phyloP scores from a whole-genome alignment of 768 basidiomycete species.

The Scleroderma bovista region DNA sequence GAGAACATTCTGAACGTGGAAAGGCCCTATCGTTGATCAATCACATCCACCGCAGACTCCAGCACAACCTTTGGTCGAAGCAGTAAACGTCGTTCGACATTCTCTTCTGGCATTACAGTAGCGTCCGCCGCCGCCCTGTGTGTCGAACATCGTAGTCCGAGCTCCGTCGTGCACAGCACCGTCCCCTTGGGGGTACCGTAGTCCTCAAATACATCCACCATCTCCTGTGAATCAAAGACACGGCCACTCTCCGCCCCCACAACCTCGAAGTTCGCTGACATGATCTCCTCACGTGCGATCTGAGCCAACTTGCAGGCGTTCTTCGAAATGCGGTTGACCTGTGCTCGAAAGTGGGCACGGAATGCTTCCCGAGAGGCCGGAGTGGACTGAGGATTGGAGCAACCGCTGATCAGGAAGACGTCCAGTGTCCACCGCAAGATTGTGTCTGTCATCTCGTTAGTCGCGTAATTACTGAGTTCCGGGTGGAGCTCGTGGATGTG shows the following conservation, averaged over 20 bases:
- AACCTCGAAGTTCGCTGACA: conserved; percentile 73
- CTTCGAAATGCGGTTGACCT: conserved; percentile 61
- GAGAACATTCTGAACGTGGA: too few species aligned
- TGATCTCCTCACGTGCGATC: conserved; percentile 66
- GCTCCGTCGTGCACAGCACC: conserved; percentile 65
- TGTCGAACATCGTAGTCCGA: conserved; percentile 64
- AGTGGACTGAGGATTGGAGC: conserved; percentile 36
- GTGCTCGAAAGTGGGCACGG: conserved; percentile 48
- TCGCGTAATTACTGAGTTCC: conserved; percentile 56
- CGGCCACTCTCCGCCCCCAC: conserved; percentile 52
- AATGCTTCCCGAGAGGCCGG: conserved; percentile 36
- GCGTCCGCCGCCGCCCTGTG: conserved; percentile 28
- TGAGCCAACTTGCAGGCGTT: conserved; percentile 58
- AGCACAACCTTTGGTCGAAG: conserved; percentile 73
- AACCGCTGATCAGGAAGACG: conserved; percentile 60
- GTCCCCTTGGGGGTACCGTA: conserved; percentile 45
- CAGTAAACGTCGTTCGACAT: conserved; percentile 52
- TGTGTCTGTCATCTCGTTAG: conserved; percentile 68
- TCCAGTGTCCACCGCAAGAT: conserved; percentile 70
- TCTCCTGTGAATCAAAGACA: conserved; percentile 43
- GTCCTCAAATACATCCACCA: conserved; percentile 62
- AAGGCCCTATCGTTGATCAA: conserved; percentile 30
- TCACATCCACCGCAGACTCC: conserved; percentile 57
- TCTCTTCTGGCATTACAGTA: conserved; percentile 32
- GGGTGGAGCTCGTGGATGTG: conserved; percentile 67